Conservation (phyloP, 139 green algal species). For the Micractinium conductrix region DNA sequence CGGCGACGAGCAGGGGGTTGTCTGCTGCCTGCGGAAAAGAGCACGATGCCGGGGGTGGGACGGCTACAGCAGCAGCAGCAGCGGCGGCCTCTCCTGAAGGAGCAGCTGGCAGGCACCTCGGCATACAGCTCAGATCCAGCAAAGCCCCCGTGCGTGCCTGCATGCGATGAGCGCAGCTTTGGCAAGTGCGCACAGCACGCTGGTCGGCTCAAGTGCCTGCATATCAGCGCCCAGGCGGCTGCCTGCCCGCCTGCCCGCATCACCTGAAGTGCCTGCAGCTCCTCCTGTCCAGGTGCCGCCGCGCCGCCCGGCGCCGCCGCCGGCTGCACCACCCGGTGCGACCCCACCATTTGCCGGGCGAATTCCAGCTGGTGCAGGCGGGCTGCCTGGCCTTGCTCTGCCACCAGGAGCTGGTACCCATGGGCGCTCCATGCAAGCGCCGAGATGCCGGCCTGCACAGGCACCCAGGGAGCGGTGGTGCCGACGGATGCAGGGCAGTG, state of each 20-base stretch:
- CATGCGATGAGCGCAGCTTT: no score
- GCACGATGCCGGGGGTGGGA: no score
- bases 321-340: slow-evolving; percentile 23
- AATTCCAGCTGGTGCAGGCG: slow-evolving; percentile 30
- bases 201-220: no score
- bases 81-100: no score
- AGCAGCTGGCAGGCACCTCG: no score
- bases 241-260: no score
- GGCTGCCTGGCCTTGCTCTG: slow-evolving; percentile 30
- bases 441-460: slow-evolving; percentile 57
- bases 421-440: slow-evolving; percentile 65
- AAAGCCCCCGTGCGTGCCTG: no score
- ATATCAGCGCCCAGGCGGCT: no score
- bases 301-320: neutral
- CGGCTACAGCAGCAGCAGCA: no score
- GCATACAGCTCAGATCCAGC: no score
- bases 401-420: slow-evolving; percentile 72
- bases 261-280: slow-evolving; percentile 80
- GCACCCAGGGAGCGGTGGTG: slow-evolving; percentile 3
- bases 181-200: no score
- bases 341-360: slow-evolving; percentile 1
- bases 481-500: neutral
- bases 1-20: slow-evolving; percentile 80
- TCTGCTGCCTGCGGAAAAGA: slow-evolving; percentile 78
- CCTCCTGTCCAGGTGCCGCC: slow-evolving; percentile 44